phyloP scores from a whole-genome alignment of 2,329 filamentous ascomycete genomes.

The Colletotrichum neosansevieriae region DNA sequence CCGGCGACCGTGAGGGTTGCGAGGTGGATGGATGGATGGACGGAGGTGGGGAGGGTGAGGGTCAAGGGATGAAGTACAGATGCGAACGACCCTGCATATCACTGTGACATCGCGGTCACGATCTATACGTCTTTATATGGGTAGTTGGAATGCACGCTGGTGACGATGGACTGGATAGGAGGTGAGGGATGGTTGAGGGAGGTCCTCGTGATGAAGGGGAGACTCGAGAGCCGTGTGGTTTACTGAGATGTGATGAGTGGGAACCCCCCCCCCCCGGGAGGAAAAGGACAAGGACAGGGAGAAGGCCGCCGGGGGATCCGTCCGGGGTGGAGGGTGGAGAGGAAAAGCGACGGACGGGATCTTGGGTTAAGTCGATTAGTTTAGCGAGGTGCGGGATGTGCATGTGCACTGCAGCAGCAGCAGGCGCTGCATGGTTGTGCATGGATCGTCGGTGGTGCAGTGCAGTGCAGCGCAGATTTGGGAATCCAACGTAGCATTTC shows the following conservation, averaged over 20 bases:
- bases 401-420: no score
- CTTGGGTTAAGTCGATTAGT: slow-evolving; percentile 21
- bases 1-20: background rate
- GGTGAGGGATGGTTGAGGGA: background rate
- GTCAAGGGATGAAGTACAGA: slow-evolving; percentile 7
- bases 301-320: slow-evolving; percentile 20
- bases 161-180: background rate
- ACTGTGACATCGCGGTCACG: slow-evolving; percentile 6
- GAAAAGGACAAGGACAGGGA: slow-evolving; percentile 17
- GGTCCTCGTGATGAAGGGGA: background rate
- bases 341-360: slow-evolving; percentile 18
- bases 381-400: slow-evolving; percentile 14
- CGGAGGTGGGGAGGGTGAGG: background rate
- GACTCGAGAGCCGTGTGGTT: background rate
- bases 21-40: background rate
- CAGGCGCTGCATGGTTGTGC: background rate
- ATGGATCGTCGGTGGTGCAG: slow-evolving; percentile 24
- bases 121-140: background rate
- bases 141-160: background rate
- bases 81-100: no score
- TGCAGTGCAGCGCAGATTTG: slow-evolving; percentile 15
- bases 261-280: background rate
- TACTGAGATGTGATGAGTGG: background rate
- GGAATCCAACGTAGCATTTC: no score
- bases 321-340: background rate